Base-by-base conservation (phyloP, 345 rosid species). In the Carallia pectinifolia region DNA sequence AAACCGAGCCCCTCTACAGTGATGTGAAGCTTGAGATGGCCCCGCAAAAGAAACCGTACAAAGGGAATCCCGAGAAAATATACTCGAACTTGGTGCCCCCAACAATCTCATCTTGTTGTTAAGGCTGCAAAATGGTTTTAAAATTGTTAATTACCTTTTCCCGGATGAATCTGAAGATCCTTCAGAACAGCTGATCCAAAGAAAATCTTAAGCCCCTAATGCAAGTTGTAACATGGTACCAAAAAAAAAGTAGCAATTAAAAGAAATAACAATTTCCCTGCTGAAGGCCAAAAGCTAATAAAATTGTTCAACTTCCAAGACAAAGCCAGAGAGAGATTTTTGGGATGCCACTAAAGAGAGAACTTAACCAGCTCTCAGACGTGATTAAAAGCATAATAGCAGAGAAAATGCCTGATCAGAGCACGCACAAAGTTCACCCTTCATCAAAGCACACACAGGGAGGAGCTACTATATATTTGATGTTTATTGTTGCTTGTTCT, bases 11-110 rank as follows among this genome's bases (percentile, higher is more conserved):
- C 89, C 87, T 83, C 88, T 86, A 65, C 82, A 70, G 65, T 71
- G 82, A 70, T 81, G 81, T 52, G 79, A 76, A 75, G 79, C 75
- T 37, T 77, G 84, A 47, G 87, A 86, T 27, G 81, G 52, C 23
- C 86, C 81, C 15, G 55, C 37, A 61, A 65, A 77, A 56, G 90
- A 85, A 61, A 86, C 83, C 66, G 83, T 63, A 2, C 85, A 88
- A 53, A 93, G 81, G 62, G 96, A 85, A 59, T 77, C 79, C 66
- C 77, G 73, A 36, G 95, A 80, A 72, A 88, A 88, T 67, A 91
- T 77, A 82, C 90, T 81, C 73, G 94, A 91, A 77, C 80, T 82
- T 19, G 81, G 80, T 71, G 90, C 86, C 27, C 81, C 84, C 80
- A 91, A 76, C 74, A 80, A 77, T 75, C 81, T 73, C 37, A 71